Conservation (phyloP, 352 stramenopile genomes). For the Phytophthora pluvialis region DNA sequence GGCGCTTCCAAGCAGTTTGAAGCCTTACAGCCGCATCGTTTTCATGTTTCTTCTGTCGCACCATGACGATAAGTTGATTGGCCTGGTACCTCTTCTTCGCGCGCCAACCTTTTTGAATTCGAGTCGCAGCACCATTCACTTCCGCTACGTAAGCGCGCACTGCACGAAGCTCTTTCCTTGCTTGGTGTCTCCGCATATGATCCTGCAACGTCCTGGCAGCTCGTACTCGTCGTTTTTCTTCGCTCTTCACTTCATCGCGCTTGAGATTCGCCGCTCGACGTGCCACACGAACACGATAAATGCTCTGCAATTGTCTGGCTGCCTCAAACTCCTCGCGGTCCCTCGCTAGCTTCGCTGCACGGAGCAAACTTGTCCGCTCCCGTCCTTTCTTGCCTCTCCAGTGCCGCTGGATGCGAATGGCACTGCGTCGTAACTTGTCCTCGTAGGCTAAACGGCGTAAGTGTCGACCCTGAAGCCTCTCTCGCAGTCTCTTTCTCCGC, state of each 20-base stretch:
- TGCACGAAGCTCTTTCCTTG: slow-evolving; percentile 43
- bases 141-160: slow-evolving; percentile 33
- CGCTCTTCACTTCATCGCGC: slow-evolving; percentile 43
- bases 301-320: slow-evolving; percentile 66
- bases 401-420: slow-evolving; percentile 72
- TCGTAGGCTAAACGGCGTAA: slow-evolving; percentile 25
- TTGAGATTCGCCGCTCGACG: slow-evolving; percentile 43
- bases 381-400: slow-evolving; percentile 69
- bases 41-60: slow-evolving; percentile 40
- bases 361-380: slow-evolving; percentile 31
- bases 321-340: slow-evolving; percentile 51
- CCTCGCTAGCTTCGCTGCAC: slow-evolving; percentile 34
- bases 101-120: slow-evolving; percentile 67
- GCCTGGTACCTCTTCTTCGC: slow-evolving; percentile 47
- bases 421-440: slow-evolving; percentile 37
- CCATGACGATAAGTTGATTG: slow-evolving; percentile 50
- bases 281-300: slow-evolving; percentile 57
- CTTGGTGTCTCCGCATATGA: slow-evolving; percentile 45
- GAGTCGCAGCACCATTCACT: slow-evolving; percentile 40
- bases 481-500: slow-evolving; percentile 48
- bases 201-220: slow-evolving; percentile 55
- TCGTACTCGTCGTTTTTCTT: slow-evolving; percentile 39
- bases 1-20: slow-evolving; percentile 66
- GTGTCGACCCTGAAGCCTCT: slow-evolving; percentile 35
- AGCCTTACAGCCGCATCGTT: slow-evolving; percentile 56